Evolutionary conservation across 306 rosid genomes (phyloP), one percentile per base, ranked within the genome.

Genomic region (Lablab purpureus): DNA sequence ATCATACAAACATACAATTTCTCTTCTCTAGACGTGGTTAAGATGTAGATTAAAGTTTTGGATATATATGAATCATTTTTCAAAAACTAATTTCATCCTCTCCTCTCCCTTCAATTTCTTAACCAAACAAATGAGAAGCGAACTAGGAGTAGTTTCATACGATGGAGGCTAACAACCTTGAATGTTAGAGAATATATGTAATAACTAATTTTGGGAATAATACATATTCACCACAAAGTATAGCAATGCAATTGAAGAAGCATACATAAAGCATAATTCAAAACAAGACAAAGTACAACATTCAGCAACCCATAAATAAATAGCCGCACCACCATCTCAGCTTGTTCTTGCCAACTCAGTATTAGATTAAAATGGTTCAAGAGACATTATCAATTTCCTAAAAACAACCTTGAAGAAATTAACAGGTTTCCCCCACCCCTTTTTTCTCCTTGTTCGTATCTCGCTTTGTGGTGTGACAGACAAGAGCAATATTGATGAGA

Each of bases 261-360:
- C 18, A 67, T 45, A 74, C 60, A 21, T 14, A 76, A 63, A 41
- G 69, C 73, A 80, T 30, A 65, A 68, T 59, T 21, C 4, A 65
- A 18, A 27, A 27, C 15, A 76, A 71, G 78, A 46, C 40, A 67
- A 43, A 6, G 14, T 21, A 56, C 22, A 56, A 0, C n/a, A 82
- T 82, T 50, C 77, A 79, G 58, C 71, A 49, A 51, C 71, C 37
- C 0, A 18, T 52, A 82, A 71, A 34, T 12, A 67, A 80, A 76
- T 28, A 75, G 83, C 91, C 88, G 84, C 87, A 79, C 67, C 78
- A 80, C 83, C 75, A 78, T 78, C 79, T 75, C 82, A 54, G 70
- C 73, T 69, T 77, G 79, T 82, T 82, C 81, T 66, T 65, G 84
- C 80, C 77, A 79, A 84, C 88, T 68, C 87, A 59, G 28, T 71